phyloP scores from a whole-genome alignment of 192 early-diverging fungal genomes.

The Coemansia sp. region DNA sequence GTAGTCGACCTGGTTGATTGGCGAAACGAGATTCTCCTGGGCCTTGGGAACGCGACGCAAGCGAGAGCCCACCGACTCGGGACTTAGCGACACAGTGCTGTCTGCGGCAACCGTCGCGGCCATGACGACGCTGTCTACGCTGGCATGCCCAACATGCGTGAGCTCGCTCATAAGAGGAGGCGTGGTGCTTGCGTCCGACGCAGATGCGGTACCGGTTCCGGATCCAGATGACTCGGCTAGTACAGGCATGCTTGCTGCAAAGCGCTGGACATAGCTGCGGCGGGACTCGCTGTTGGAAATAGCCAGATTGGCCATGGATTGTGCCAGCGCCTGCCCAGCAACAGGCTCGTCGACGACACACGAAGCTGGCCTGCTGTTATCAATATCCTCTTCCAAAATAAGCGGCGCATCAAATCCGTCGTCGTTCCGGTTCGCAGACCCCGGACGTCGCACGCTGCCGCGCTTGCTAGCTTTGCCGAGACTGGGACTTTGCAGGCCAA shows the following conservation, averaged over 20 bases:
- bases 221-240: not conserved
- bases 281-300: not conserved
- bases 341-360: not conserved
- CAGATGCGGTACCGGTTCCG: not conserved
- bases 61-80: conserved; percentile 38
- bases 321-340: not conserved
- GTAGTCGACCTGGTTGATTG: not conserved
- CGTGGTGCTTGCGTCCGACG: not conserved
- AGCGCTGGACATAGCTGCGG: conserved; percentile 9
- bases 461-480: conserved; percentile 3
- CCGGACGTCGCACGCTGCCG: not conserved
- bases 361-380: not conserved
- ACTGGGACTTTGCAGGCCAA: conserved; percentile 12
- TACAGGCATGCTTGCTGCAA: conserved; percentile 38
- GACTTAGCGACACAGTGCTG: conserved; percentile 40
- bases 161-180: conserved; percentile 32
- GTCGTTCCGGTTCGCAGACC: not conserved
- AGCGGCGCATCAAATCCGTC: conserved; percentile 41
- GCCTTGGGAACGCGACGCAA: conserved; percentile 44
- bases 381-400: conserved; percentile 5
- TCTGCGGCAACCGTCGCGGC: conserved; percentile 36
- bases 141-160: conserved; percentile 31
- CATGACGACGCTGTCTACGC: conserved; percentile 39
- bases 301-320: conserved; percentile 6
- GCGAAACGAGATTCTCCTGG: conserved; percentile 19